Percentiles rank a stretch among this genome's conserved stretches.
Evolutionary conservation across 352 stramenopile genomes (phyloP).

Genomic region (Pythium chondricola): DNA sequence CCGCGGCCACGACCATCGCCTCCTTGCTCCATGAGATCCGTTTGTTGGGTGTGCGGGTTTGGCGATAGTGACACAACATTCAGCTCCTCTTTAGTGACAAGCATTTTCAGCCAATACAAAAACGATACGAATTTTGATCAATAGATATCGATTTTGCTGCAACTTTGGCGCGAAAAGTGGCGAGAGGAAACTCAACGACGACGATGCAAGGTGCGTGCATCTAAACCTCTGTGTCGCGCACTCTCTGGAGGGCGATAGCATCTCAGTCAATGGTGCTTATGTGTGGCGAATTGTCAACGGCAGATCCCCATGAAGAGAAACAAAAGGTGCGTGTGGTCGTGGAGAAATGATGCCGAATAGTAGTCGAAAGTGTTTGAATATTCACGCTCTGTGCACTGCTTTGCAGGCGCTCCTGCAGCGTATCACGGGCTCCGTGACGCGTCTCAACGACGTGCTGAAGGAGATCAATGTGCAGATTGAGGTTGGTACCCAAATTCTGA

Average conservation of each 20-base stretch:
- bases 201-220: too few species aligned
- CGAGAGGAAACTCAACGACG: too few species aligned
- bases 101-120: too few species aligned
- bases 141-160: too few species aligned
- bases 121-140: too few species aligned
- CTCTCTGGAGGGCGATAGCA: neutral
- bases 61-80: too few species aligned
- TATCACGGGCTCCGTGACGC: conserved; percentile 68
- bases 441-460: conserved; percentile 76
- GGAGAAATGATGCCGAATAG: neutral
- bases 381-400: neutral
- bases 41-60: too few species aligned
- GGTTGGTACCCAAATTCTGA: conserved; percentile 22
- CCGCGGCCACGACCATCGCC: too few species aligned
- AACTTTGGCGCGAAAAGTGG: too few species aligned
- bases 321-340: conserved; percentile 42
- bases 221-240: neutral
- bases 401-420: conserved; percentile 59
- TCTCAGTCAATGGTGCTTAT: neutral
- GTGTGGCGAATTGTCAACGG: neutral
- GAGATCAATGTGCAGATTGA: conserved; percentile 84
- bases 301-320: conserved; percentile 84
- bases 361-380: neutral
- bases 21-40: too few species aligned
- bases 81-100: too few species aligned